Percentiles rank a stretch among this genome's conserved stretches.
Conservation (phyloP, 805 yeast species). For the Isabelozyma heimii region DNA sequence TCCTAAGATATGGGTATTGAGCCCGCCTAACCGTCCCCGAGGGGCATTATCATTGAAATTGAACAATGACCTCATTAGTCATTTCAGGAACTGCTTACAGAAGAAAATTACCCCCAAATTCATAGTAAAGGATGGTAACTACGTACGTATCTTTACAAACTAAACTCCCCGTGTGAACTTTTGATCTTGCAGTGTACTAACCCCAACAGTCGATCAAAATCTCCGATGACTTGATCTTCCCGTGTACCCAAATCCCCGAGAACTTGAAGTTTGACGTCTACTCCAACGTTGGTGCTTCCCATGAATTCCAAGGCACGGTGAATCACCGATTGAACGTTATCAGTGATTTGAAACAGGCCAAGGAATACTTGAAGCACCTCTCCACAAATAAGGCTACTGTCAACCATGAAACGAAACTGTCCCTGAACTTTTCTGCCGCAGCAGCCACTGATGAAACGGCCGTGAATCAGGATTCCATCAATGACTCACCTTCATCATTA, state of each 20-base stretch:
- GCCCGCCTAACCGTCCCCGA: conserved; percentile 10
- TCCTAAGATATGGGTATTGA: not conserved
- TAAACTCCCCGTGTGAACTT: not conserved
- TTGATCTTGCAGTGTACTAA: conserved; percentile 11
- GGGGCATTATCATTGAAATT: conserved; percentile 26
- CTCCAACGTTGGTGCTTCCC: conserved; percentile 5
- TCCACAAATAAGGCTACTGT: not conserved
- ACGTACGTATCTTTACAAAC: conserved; percentile 19
- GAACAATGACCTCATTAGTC: conserved; percentile 23
- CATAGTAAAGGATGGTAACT: conserved; percentile 35
- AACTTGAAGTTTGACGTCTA: conserved; percentile 36
- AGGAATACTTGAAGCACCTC: conserved; percentile 9
- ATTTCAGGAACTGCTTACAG: conserved; percentile 16
- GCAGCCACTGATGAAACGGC: conserved; percentile 2
- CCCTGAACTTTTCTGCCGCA: conserved; percentile 5
- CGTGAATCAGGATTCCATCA: not conserved
- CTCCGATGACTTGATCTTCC: conserved; percentile 22
- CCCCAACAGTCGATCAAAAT: conserved; percentile 26
- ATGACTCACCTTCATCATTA: not conserved
- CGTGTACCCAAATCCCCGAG: conserved; percentile 33
- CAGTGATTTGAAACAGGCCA: conserved; percentile 27
- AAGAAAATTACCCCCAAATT: conserved; percentile 23
- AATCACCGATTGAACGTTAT: conserved; percentile 26
- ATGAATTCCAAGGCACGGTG: conserved; percentile 29
- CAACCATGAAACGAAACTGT: not conserved